phyloP scores from a whole-genome alignment of 257 asterid genomes.

The Cinchona pubescens region DNA sequence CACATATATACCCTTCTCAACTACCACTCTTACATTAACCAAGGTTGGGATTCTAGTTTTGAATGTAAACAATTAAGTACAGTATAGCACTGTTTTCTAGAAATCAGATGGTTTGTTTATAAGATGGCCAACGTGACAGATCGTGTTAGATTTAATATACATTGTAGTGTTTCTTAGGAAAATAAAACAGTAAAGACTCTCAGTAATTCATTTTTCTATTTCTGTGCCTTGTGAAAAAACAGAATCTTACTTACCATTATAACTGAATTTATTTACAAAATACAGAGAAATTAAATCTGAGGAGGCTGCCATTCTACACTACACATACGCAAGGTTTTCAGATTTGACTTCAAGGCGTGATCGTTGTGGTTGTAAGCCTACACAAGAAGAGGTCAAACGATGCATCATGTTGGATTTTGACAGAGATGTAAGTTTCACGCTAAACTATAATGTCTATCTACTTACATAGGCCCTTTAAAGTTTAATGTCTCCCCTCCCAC shows the following conservation, averaged over 20 bases:
- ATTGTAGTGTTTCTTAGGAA: neutral
- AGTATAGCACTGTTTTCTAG: too few relatives aligned
- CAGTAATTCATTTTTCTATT: neutral
- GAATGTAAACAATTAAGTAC: too few relatives aligned
- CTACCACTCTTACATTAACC: too few relatives aligned
- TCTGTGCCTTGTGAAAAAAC: neutral
- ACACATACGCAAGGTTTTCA: slow-evolving; percentile 72
- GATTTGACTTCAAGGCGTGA: slow-evolving; percentile 80
- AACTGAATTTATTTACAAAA: neutral
- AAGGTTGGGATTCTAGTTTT: too few relatives aligned
- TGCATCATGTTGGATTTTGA: slow-evolving; percentile 82
- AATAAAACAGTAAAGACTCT: neutral
- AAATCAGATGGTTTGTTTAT: too few relatives aligned
- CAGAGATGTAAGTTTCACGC: slow-evolving; percentile 55
- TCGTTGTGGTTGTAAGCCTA: slow-evolving; percentile 86
- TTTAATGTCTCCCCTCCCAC: neutral
- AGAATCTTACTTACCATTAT: neutral
- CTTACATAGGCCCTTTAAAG: too few relatives aligned
- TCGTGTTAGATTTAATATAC: neutral
- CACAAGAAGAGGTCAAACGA: slow-evolving; percentile 65
- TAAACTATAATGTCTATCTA: neutral
- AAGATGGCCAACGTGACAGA: neutral
- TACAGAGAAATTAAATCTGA: slow-evolving; percentile 59
- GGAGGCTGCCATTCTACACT: slow-evolving; percentile 86
- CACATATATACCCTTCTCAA: neutral